Base-by-base conservation (phyloP, 2,329 filamentous ascomycete genomes). In the Neopestalotiopsis clavispora region DNA sequence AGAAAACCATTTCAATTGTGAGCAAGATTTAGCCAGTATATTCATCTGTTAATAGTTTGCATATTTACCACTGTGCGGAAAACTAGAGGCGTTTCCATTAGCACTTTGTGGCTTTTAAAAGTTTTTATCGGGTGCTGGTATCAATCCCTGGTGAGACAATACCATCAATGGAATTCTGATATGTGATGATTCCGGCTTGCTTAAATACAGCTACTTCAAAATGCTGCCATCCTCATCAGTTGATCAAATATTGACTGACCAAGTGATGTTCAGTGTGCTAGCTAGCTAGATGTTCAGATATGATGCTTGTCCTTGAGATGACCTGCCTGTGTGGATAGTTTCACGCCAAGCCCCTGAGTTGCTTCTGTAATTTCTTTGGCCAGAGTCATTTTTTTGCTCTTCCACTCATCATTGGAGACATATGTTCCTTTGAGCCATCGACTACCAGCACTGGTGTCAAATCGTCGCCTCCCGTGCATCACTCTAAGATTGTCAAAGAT, bases 401-500 rank as follows among this genome's bases (percentile, higher is more conserved):
- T n/a, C 49, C 65, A 76, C n/a, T 72, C 84, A 69, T 84, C 83
- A 67, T 84, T 79, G 4, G 79, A 75, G 71, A 98, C 85, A 80
- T 98, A 99, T 0, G 93, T 88, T 4, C 96, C 96, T 74, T 93
- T 92, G 67, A 98, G 81, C 93, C 94, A 97, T 66, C 95, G 85
- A 70, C 90, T 87, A 0, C 93, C 93, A 6, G 86, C 85, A 0
- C 81, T 81, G 0, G 84, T 80, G 77, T 95, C 90, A 79, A 98
- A 98, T 38, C 90, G 88, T 17, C 85, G 87, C 4, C 96, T 85
- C 0, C 94, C 95, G 82, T 98, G 96, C 76, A 97, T 80, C n/a
- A 97, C 85, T 20, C 95, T 86, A 69, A 90, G 82, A 77, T 98
- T 98, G 78, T 97, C 92, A 77, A 99, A 98, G n/a, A 99, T 86